Base-by-base conservation (phyloP, 1,139 yeast genomes). In the Kodamaea plutei region DNA sequence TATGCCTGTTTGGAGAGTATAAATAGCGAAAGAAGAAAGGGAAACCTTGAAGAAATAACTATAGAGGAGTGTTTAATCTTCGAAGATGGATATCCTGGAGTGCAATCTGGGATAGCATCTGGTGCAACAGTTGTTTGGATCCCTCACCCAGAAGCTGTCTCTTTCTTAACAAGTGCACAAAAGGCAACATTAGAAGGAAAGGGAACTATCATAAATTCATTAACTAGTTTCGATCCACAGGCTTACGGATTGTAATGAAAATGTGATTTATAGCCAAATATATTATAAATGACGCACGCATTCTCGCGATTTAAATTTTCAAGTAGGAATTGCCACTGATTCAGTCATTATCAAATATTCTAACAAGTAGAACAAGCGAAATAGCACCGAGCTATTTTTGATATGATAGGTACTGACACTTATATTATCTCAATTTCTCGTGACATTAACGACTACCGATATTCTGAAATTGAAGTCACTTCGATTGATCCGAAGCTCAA, bases 81-180 rank as follows among this genome's bases (percentile, higher is more conserved):
- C 55, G 98, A 91, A 59, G 98, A 91, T 57, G 97, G 96, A 2
- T 65, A 87, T 26, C 89, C 95, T 1, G 97, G 97, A 2, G 91
- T 88, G 17, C 49, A 64, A 15, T 83, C 95, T 4, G 98, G 95
- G 7, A 46, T 55, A 11, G 82, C 88, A 8, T 85, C 96, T 19
- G 88, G 88, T n/a, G 84, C 87, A 9, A 72, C 68, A 32, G 95
- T 89, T 7, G 70, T 89, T 28, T 91, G 97, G 97, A 83, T 89
- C 11, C 97, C 98, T 4, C 93, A 89, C 54, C 68, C 68, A 12
- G 73, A 80, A 32, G 93, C 94, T 0, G 52, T 74, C 25, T 62
- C 68, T 18, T 71, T 73, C 11, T 55, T 83, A 29, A 54, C 61
- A 6, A 64, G 63, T 2, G 52, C 69, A 13, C 67, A 74, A 41